Base-by-base conservation (phyloP, 75 land plant genomes). In the Pinus albicaulis region DNA sequence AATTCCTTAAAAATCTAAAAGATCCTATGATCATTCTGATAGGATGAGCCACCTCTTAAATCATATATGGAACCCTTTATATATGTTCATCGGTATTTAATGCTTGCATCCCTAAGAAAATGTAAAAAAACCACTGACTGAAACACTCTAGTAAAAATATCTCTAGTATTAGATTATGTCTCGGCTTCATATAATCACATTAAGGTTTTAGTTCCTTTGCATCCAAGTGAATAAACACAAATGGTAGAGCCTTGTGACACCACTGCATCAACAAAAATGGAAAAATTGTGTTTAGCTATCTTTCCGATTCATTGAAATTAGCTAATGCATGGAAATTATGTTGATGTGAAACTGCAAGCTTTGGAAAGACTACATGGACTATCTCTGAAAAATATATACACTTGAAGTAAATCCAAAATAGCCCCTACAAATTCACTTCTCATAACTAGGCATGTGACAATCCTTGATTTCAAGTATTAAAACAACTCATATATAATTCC, bases 311-410 rank as follows among this genome's bases (percentile, higher is more conserved):
- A 74, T 88, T 61, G 64, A 98, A 81, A 26, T 81, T 87, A 44
- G 63, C 74, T 34, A 89, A 55, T 48, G 93, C 87, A 73, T 80
- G 80, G 72, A 79, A 77, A 76, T 91, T 81, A 71, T 86, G 77
- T 70, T 89, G 85, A 31, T 92, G 95, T 31, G 84, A 73, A 64
- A 89, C 84, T 6, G 92, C 84, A 62, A 98, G 98, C 88, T 92
- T 95, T 72, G 98, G 99, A 82, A 98, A 92, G 59, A 98, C 88
- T 74, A 86, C 76, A 74, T 95, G 99, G 55, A 92, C 82, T 89
- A 98, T 92, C 75, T 82, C 86, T 76, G 82, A 16, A 98, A 62
- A 77, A 94, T 81, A 48, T 89, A 90, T 74, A 76, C 88, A 70
- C 64, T 76, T 62, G 84, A n/a, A n/a, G 82, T 53, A 88, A 70